phyloP scores from a whole-genome alignment of 495 filamentous ascomycete genomes.

The Hypoxylon crocopeplum region DNA sequence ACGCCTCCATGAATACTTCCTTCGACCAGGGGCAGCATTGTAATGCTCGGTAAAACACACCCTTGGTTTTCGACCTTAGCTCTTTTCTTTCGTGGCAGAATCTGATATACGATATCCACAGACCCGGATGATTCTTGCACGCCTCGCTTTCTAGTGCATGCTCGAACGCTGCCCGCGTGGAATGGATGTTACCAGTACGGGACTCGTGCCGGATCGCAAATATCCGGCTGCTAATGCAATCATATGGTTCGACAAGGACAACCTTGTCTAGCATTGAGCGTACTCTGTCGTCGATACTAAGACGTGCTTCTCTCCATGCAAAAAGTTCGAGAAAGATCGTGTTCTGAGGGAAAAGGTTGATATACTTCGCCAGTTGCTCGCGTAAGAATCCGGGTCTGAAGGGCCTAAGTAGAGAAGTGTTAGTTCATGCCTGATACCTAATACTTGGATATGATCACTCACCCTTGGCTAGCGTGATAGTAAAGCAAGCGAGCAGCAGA shows the following conservation, averaged over 20 bases:
- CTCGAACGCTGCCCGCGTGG: slow-evolving; percentile 74
- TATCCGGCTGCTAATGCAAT: slow-evolving; percentile 62
- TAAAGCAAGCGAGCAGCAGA: slow-evolving; percentile 70
- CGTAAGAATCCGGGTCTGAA: slow-evolving; percentile 72
- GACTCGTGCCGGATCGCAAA: slow-evolving; percentile 75
- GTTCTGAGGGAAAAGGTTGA: slow-evolving; percentile 74
- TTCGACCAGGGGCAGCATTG: slow-evolving; percentile 79
- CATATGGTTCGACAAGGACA: slow-evolving; percentile 48
- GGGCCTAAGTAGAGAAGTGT: slow-evolving; percentile 42
- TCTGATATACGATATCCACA: slow-evolving; percentile 74
- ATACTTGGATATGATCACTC: slow-evolving; percentile 22
- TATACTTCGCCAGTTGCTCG: slow-evolving; percentile 61
- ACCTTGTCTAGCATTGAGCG: slow-evolving; percentile 62
- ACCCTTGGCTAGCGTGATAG: slow-evolving; percentile 65
- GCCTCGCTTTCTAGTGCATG: slow-evolving; percentile 61
- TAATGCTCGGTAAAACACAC: slow-evolving; percentile 72
- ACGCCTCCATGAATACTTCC: slow-evolving; percentile 68
- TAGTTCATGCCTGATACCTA: slow-evolving; percentile 14
- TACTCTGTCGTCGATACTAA: slow-evolving; percentile 76
- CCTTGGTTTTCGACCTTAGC: slow-evolving; percentile 45
- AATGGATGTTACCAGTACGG: slow-evolving; percentile 62
- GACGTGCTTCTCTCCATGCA: slow-evolving; percentile 70
- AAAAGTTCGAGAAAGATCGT: slow-evolving; percentile 77
- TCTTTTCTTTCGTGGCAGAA: slow-evolving; percentile 48
- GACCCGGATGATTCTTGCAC: slow-evolving; percentile 48